These are phyloP conservation scores for Epithele typhae DNA, from an alignment of 768 basidiomycete genomes.

Conservation along the genomic window DNA sequence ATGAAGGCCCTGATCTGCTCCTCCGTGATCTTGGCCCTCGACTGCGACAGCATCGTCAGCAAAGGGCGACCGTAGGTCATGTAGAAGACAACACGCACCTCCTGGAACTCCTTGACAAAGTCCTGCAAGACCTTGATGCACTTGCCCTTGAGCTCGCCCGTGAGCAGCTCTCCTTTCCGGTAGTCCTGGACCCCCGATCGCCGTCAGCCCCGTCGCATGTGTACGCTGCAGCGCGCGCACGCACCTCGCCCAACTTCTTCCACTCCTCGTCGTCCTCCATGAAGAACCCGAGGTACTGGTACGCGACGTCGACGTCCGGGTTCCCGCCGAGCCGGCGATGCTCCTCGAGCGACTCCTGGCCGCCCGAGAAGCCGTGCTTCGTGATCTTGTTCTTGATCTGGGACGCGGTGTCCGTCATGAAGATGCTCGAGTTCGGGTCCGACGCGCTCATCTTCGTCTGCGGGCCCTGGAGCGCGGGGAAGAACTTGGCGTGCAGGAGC, in stretches of 20 bases:
- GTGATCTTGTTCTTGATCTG: conserved; percentile 99
- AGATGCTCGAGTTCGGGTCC: conserved; percentile 88
- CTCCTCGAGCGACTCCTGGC: conserved; percentile 93
- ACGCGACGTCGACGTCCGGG: conserved; percentile 92
- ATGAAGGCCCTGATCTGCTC: conserved; percentile 73
- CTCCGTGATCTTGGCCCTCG: conserved; percentile 76
- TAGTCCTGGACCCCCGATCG: conserved; percentile 90
- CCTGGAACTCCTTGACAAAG: conserved; percentile 86
- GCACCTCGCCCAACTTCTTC: conserved; percentile 67
- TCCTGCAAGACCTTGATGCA: conserved; percentile 81
- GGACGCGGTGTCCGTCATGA: conserved; percentile 87
- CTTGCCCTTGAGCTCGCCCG: conserved; percentile 85
- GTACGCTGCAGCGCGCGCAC: no score
- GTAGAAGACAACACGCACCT: conserved; percentile 37
- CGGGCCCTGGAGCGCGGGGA: conserved; percentile 95
- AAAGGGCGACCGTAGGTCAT: neutral
- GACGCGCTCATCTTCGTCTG: conserved; percentile 99
- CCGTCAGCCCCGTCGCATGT: no score
- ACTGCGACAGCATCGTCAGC: conserved; percentile 38
- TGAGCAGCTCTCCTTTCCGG: conserved; percentile 79
- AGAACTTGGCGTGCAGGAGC: conserved; percentile 93
- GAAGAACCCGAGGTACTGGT: conserved; percentile 94
- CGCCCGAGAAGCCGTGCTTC: conserved; percentile 93
- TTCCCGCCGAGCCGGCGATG: conserved; percentile 86
- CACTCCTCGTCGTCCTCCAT: conserved; percentile 93